Evolutionary conservation across 805 yeast species (phyloP).

Genomic region (Zygosaccharomyces lentus): DNA sequence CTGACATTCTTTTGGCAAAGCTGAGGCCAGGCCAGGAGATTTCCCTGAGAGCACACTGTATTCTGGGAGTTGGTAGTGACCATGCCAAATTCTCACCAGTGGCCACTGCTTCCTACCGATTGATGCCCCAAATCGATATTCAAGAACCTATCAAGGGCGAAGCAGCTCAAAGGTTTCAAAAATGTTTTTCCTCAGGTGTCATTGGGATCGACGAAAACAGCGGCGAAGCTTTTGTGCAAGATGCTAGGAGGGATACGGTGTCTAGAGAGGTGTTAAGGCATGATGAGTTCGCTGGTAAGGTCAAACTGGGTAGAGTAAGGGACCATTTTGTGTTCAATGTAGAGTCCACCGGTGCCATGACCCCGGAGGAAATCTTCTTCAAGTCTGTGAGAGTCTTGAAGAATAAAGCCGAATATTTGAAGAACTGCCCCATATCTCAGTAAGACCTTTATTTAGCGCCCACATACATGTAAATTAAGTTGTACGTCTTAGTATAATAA

Average conservation of each 20-base stretch:
- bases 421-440: slow-evolving; percentile 71
- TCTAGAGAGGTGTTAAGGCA: slow-evolving; percentile 95
- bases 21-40: slow-evolving; percentile 97
- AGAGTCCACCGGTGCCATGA: slow-evolving; percentile 95
- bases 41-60: slow-evolving; percentile 81
- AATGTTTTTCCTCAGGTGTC: slow-evolving; percentile 92
- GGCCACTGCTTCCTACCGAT: slow-evolving; percentile 90
- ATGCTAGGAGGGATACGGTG: slow-evolving; percentile 93
- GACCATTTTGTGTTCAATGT: slow-evolving; percentile 93
- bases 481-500: slow-evolving; percentile 15
- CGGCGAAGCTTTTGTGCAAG: slow-evolving; percentile 75
- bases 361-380: slow-evolving; percentile 92
- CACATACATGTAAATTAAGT: slow-evolving; percentile 17
- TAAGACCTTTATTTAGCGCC: slow-evolving; percentile 21
- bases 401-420: slow-evolving; percentile 76
- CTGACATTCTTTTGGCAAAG: slow-evolving; percentile 85
- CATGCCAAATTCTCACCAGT: slow-evolving; percentile 98
- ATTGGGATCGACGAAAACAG: slow-evolving; percentile 58
- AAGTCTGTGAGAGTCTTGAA: slow-evolving; percentile 82
- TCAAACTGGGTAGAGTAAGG: slow-evolving; percentile 84
- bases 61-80: slow-evolving; percentile 87
- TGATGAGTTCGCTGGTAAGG: slow-evolving; percentile 83
- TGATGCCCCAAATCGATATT: slow-evolving; percentile 83
- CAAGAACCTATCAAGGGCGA: slow-evolving; percentile 68
- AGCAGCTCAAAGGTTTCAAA: slow-evolving; percentile 72